phyloP scores from a whole-genome alignment of 108 stramenopile genomes.

The Skeletonema grethae region DNA sequence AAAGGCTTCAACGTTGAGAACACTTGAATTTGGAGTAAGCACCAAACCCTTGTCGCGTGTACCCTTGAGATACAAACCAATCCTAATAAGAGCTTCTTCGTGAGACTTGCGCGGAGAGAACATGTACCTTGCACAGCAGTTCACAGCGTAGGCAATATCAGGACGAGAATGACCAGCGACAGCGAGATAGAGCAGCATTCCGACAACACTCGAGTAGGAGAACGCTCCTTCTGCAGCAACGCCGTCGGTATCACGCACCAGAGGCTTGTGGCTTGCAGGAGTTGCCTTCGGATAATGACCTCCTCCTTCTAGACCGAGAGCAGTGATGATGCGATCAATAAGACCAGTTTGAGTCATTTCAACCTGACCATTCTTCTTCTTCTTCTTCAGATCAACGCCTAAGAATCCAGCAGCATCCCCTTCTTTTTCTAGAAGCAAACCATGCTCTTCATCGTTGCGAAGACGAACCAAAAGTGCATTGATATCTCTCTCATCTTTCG shows the following conservation, averaged over 20 bases:
- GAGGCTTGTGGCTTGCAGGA: not conserved
- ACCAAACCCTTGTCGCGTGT: constrained; percentile 40
- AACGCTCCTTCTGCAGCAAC: constrained; percentile 39
- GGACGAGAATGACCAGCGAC: constrained; percentile 42
- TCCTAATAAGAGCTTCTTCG: constrained; percentile 42
- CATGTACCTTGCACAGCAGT: constrained; percentile 36
- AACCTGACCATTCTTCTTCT: not conserved
- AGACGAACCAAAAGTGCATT: constrained; percentile 12
- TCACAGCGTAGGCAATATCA: constrained; percentile 48
- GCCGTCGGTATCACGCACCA: constrained; percentile 38
- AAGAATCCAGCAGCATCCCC: constrained; percentile 25
- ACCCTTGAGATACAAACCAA: constrained; percentile 44
- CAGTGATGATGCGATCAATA: constrained; percentile 47
- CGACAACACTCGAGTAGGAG: constrained; percentile 40
- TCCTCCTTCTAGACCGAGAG: constrained; percentile 38
- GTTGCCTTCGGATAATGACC: not conserved
- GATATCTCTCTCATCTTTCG: constrained; percentile 2
- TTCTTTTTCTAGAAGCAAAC: constrained; percentile 7
- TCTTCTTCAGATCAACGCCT: constrained; percentile 8
- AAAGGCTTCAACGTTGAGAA: constrained; percentile 37
- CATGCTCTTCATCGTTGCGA: not conserved
- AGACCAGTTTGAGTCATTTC: constrained; percentile 49
- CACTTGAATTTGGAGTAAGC: not conserved
- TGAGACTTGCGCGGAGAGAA: constrained; percentile 39
- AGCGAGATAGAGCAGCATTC: constrained; percentile 56